Conservation (phyloP, 2,329 filamentous ascomycete species). For the Fusarium haematococcum region DNA sequence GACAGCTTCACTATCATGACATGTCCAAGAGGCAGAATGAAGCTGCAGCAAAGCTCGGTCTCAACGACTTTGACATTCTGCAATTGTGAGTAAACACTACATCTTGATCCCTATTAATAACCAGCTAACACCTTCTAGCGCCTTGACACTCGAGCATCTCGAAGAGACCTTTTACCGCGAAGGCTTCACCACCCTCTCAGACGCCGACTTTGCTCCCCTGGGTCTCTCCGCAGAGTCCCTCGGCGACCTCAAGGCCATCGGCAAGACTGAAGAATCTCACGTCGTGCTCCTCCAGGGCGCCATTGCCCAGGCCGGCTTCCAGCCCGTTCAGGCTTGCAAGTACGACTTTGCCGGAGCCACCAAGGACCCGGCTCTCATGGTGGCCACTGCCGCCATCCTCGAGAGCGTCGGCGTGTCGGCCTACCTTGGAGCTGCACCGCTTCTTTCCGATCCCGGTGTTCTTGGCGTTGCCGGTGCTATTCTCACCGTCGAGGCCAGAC, state of each 20-base stretch:
- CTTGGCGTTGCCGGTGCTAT: slow-evolving; percentile 77
- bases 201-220: slow-evolving; percentile 71
- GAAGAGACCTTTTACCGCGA: slow-evolving; percentile 79
- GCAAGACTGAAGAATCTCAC: slow-evolving; percentile 68
- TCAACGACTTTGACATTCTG: slow-evolving; percentile 67
- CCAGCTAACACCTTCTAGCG: slow-evolving; percentile 48
- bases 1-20: slow-evolving; percentile 60
- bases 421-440: slow-evolving; percentile 76
- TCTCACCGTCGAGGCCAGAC: slow-evolving; percentile 78
- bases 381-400: slow-evolving; percentile 75
- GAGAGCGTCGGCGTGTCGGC: slow-evolving; percentile 82
- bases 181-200: slow-evolving; percentile 75
- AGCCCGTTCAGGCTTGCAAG: slow-evolving; percentile 75
- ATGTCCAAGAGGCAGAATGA: slow-evolving; percentile 64
- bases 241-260: slow-evolving; percentile 69
- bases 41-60: slow-evolving; percentile 58
- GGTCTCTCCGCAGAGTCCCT: slow-evolving; percentile 47
- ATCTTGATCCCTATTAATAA: too few species aligned
- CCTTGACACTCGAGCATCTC: slow-evolving; percentile 80
- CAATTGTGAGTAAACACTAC: slow-evolving; percentile 62
- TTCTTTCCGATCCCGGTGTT: slow-evolving; percentile 69
- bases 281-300: slow-evolving; percentile 56
- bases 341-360: slow-evolving; percentile 83
- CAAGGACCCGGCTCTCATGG: slow-evolving; percentile 74
- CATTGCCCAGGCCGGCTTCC: slow-evolving; percentile 66